Evolutionary conservation across 106 monocot species (phyloP), one percentile per base, ranked within the genome.

Genomic region (Dendrobium huoshanense): DNA sequence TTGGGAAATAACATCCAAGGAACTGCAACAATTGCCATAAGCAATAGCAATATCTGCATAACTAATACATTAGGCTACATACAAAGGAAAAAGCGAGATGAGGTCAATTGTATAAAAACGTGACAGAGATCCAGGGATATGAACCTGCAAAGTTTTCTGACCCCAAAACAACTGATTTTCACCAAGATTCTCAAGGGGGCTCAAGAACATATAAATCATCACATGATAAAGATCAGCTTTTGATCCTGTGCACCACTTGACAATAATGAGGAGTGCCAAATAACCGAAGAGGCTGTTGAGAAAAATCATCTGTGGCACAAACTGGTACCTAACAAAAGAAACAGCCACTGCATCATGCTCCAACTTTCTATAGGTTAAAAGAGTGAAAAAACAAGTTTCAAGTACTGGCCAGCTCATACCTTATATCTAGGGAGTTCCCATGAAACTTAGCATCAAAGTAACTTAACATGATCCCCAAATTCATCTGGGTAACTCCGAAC

Each of bases 1-100:
- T 99, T 99, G 9, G 98, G 98, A 42, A 99, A 88, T 22, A 99
- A 84, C 98, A 99, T 99, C 98, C 98, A 99, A 16, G 98, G 98
- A 67, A 99, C 95, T 43, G 98, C 95, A 55, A 93, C 84, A 45
- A 95, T 19, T 80, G 98, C 95, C 85, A 93, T 29, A 82, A 95
- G 88, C 83, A 99, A 83, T 77, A 99, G 88, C 55, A 95, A 72
- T 16, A 99, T 95, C 98, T 99, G 88, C 75, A 95, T 48, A 40
- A 79, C 18, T 22, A 81, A 89, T 19, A 22, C 59, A 43, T 18
- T 15, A 75, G 72, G 27, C 17, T 77, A 77, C 24, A 79, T 47
- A 17, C 18, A 25, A 40, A 84, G 80, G 42, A 59, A 70, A 20
- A 43, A 7, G 58, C 0, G 31, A 77, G 67, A 41, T 47, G 56